A percentile compares a stretch with the other conserved stretches of the same genome.
Evolutionary conservation across 805 yeast genomes (phyloP).

Genomic region (Brettanomyces custersianus): DNA sequence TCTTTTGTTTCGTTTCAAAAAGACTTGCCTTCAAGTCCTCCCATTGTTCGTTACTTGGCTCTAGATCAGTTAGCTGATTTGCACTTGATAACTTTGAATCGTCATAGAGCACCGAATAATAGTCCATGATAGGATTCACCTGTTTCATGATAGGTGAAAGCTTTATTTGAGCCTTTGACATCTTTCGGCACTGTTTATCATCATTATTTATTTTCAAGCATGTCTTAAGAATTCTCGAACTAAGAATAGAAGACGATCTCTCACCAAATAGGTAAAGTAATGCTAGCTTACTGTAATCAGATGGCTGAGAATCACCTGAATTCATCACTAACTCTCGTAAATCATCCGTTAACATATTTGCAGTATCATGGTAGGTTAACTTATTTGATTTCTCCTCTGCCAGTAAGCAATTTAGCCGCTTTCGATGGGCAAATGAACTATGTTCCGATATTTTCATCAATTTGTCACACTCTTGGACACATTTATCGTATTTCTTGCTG

Average conservation of each 20-base stretch:
- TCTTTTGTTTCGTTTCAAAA: slow-evolving; percentile 12
- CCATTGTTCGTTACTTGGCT: slow-evolving; percentile 36
- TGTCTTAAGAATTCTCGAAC: slow-evolving; percentile 24
- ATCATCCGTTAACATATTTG: slow-evolving; percentile 14
- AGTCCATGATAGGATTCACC: slow-evolving; percentile 36
- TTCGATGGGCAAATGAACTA: slow-evolving; percentile 28
- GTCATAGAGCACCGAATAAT: slow-evolving; percentile 28
- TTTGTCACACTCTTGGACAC: slow-evolving; percentile 25
- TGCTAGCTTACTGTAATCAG: slow-evolving; percentile 17
- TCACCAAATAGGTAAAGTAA: slow-evolving; percentile 22
- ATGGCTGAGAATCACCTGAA: slow-evolving; percentile 12
- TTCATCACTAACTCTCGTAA: slow-evolving; percentile 15
- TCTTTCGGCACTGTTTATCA: slow-evolving; percentile 43
- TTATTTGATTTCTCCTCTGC: slow-evolving; percentile 7
- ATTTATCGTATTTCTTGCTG: slow-evolving; percentile 15
- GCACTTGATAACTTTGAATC: slow-evolving; percentile 19
- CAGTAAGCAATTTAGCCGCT: slow-evolving; percentile 22
- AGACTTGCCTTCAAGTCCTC: slow-evolving; percentile 27
- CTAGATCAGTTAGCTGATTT: slow-evolving; percentile 23
- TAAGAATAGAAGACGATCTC: slow-evolving; percentile 7
- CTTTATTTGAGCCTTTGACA: slow-evolving; percentile 45
- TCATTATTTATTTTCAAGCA: slow-evolving; percentile 80
- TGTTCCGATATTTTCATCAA: slow-evolving; percentile 35
- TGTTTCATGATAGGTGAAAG: slow-evolving; percentile 30
- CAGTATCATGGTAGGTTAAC: slow-evolving; percentile 11